phyloP scores from a whole-genome alignment of 768 basidiomycete genomes.

The Boletus huronensis region DNA sequence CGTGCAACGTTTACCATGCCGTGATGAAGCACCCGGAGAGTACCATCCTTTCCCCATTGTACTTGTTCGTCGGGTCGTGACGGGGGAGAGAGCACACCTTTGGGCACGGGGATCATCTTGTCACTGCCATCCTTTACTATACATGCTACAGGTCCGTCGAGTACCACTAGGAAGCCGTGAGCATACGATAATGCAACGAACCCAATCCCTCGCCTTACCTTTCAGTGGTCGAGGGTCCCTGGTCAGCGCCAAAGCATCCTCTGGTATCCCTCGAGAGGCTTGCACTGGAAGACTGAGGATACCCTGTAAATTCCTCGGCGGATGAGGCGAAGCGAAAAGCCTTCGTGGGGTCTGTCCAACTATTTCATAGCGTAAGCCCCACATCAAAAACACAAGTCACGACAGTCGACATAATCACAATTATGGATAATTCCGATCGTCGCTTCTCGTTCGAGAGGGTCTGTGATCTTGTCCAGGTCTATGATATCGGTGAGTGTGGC shows the following conservation, averaged over 20 bases:
- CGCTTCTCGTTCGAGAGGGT: constrained; percentile 86
- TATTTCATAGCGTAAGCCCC: constrained; percentile 26
- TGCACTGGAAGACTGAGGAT: constrained; percentile 70
- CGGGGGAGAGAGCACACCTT: constrained; percentile 56
- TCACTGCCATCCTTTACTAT: constrained; percentile 48
- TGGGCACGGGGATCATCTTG: constrained; percentile 57
- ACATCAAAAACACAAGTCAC: background rate
- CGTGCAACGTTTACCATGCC: constrained; percentile 43
- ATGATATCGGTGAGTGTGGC: background rate
- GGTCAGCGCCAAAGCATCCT: constrained; percentile 69
- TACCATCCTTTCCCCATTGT: constrained; percentile 59
- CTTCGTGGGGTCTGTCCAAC: constrained; percentile 92
- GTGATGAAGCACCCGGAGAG: constrained; percentile 62
- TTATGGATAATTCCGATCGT: constrained; percentile 96
- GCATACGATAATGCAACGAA: background rate
- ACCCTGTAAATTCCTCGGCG: constrained; percentile 68
- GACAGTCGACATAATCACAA: constrained; percentile 46
- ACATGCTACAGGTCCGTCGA: constrained; percentile 32
- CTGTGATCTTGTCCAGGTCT: constrained; percentile 85
- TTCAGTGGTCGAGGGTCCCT: constrained; percentile 55
- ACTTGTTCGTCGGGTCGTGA: constrained; percentile 63
- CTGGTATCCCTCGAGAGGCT: constrained; percentile 72
- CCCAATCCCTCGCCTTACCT: constrained; percentile 37
- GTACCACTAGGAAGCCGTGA: constrained; percentile 39
- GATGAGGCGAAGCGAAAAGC: constrained; percentile 76